These are phyloP conservation scores for Pseudogymnoascus sp. DNA, from an alignment of 2,329 filamentous ascomycete species.

Conservation along the genomic window DNA sequence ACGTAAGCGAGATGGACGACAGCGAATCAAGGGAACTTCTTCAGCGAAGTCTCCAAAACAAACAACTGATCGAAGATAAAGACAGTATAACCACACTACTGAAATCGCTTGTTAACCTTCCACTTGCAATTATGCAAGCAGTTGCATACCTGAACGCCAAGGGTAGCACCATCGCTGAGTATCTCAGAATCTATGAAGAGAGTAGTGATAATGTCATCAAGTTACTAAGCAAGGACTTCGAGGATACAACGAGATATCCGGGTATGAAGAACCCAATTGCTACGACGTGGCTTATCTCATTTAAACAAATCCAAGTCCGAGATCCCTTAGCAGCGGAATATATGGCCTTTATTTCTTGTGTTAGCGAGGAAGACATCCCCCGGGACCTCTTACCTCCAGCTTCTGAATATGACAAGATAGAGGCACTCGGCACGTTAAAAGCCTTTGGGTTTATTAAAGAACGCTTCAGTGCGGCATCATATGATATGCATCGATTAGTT, in stretches of 20 bases:
- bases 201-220: constrained; percentile 13
- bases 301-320: constrained; percentile 12
- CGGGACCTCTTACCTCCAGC: neutral
- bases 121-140: constrained; percentile 16
- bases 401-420: neutral
- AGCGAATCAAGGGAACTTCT: constrained; percentile 12
- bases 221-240: constrained; percentile 13
- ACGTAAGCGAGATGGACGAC: constrained; percentile 8
- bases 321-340: constrained; percentile 9
- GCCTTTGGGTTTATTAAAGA: constrained; percentile 11
- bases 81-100: constrained; percentile 1
- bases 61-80: neutral
- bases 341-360: constrained; percentile 10
- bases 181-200: constrained; percentile 10
- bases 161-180: constrained; percentile 4
- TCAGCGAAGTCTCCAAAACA: constrained; percentile 14
- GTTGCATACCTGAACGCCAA: constrained; percentile 14
- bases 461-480: neutral
- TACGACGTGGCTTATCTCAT: constrained; percentile 12
- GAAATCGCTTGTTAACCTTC: constrained; percentile 12
- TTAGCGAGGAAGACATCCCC: constrained; percentile 8
- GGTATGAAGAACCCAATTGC: neutral
- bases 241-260: constrained; percentile 9
- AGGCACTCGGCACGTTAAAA: constrained; percentile 6
- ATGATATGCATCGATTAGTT: constrained; percentile 15